A percentile compares a stretch with the other conserved stretches of the same genome.
phyloP scores from a whole-genome alignment of 306 rosid genomes.

The Pachyrhizus erosus region DNA sequence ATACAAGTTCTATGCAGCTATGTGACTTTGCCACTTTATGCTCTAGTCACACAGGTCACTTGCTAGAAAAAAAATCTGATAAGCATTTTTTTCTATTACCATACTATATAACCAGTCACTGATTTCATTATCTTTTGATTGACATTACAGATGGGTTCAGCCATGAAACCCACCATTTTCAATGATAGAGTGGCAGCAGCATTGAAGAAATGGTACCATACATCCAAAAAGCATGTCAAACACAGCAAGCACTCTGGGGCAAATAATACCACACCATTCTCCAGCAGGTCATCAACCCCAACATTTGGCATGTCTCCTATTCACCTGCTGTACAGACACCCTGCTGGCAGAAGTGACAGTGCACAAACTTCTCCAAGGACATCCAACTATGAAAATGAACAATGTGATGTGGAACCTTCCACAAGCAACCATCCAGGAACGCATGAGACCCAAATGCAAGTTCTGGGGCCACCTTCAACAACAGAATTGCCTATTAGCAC shows the following conservation, averaged over 20 bases:
- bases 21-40: slow-evolving; percentile 87
- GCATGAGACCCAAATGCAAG: slow-evolving; percentile 31
- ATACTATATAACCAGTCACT: neutral
- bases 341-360: slow-evolving; percentile 40
- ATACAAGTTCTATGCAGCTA: slow-evolving; percentile 80
- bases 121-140: slow-evolving; percentile 25
- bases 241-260: neutral
- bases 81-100: neutral
- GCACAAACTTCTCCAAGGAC: slow-evolving; percentile 51
- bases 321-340: slow-evolving; percentile 58
- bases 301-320: slow-evolving; percentile 67
- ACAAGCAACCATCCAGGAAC: slow-evolving; percentile 30
- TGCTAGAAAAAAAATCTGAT: neutral
- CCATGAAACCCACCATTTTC: slow-evolving; percentile 70
- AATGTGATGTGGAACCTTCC: slow-evolving; percentile 47
- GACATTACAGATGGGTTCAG: slow-evolving; percentile 68
- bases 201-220: slow-evolving; percentile 62
- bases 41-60: slow-evolving; percentile 85
- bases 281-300: slow-evolving; percentile 67
- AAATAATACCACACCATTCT: slow-evolving; percentile 49
- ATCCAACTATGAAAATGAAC: slow-evolving; percentile 48
- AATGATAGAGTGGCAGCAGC: slow-evolving; percentile 68
- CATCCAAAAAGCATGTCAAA: slow-evolving; percentile 57
- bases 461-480: slow-evolving; percentile 43
- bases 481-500: slow-evolving; percentile 25